phyloP scores from a whole-genome alignment of 345 rosid species.

The Gossypium ekmanianum region DNA sequence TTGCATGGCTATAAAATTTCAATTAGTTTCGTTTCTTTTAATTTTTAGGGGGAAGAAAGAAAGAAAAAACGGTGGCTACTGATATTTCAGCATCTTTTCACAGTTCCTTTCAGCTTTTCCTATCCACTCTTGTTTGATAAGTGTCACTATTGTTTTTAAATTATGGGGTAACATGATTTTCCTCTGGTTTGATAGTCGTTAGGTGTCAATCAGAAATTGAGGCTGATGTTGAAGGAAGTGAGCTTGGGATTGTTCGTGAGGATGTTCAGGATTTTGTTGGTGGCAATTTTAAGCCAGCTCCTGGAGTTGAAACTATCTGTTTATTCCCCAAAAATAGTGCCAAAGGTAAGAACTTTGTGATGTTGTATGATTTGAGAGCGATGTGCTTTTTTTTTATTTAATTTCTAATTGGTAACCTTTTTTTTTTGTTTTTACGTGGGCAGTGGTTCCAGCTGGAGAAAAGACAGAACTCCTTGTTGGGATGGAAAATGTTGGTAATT shows the following conservation, averaged over 20 bases:
- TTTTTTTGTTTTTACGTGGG: constrained; percentile 9
- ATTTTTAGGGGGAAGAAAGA: neutral
- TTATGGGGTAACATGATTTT: neutral
- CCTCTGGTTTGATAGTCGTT: constrained; percentile 42
- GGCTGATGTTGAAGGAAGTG: constrained; percentile 49
- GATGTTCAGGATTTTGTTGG: constrained; percentile 54
- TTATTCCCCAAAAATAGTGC: constrained; percentile 79
- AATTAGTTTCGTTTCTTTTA: neutral
- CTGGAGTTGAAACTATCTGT: constrained; percentile 61
- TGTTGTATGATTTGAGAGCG: neutral
- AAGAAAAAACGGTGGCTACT: neutral
- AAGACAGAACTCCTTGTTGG: constrained; percentile 83
- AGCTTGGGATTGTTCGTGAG: constrained; percentile 62
- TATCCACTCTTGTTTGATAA: neutral
- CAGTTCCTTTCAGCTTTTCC: neutral
- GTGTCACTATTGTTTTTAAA: neutral
- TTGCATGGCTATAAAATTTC: neutral
- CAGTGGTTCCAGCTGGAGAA: constrained; percentile 73
- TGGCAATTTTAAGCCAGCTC: constrained; percentile 53
- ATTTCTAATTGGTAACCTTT: neutral
- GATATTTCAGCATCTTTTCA: too few species aligned
- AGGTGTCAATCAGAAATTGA: constrained; percentile 39
- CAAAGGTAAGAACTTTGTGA: constrained; percentile 35
- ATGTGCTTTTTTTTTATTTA: neutral
- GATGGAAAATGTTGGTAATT: constrained; percentile 76